A percentile compares a stretch with the other conserved stretches of the same genome.
phyloP scores from a whole-genome alignment of 169 alveolate genomes.

The Eimeria necatrix region DNA sequence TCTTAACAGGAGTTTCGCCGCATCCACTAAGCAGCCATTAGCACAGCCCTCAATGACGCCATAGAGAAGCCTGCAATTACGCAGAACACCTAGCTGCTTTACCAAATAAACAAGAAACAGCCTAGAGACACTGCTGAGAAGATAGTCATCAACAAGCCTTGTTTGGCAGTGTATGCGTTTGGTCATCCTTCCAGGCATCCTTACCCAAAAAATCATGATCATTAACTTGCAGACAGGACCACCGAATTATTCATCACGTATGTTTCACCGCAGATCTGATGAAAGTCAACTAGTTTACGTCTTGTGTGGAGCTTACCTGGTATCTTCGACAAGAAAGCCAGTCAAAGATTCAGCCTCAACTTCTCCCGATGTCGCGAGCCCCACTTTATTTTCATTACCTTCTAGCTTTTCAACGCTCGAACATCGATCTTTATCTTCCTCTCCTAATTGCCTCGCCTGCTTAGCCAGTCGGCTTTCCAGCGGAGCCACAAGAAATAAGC shows the following conservation, averaged over 20 bases:
- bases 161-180: neutral
- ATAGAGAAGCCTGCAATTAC: constrained; percentile 29
- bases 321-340: constrained; percentile 49
- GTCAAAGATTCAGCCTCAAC: neutral
- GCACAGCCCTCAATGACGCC: constrained; percentile 59
- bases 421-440: neutral
- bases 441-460: neutral
- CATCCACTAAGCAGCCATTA: constrained; percentile 33
- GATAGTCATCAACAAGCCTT: neutral
- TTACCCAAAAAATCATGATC: no score
- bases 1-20: constrained; percentile 21
- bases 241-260: no score
- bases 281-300: no score
- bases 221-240: no score
- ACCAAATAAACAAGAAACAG: no score
- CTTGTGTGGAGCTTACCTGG: neutral
- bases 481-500: constrained; percentile 31
- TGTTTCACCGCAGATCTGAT: no score
- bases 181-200: no score
- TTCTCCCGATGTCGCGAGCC: neutral
- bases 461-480: constrained; percentile 34
- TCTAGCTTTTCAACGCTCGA: no score
- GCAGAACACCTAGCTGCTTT: neutral
- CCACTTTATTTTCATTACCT: no score
- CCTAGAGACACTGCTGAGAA: neutral